A percentile compares a stretch with the other conserved stretches of the same genome.
Evolutionary conservation across 352 stramenopile species (phyloP).

Genomic region (Pythium grandisporangium): DNA sequence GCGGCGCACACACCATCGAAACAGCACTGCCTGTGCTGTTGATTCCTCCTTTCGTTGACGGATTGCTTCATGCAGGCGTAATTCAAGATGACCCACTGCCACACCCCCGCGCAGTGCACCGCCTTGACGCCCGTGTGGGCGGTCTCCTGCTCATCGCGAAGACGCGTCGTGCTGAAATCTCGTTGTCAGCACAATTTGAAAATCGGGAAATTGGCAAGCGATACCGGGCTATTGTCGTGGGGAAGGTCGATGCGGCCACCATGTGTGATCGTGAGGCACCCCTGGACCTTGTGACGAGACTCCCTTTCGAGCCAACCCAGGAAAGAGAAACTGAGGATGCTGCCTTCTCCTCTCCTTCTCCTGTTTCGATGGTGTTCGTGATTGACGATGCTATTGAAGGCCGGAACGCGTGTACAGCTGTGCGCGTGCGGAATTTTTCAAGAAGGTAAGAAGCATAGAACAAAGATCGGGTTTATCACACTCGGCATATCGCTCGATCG

Average conservation of each 20-base stretch:
- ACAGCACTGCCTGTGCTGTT: conserved; percentile 30
- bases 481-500: background rate
- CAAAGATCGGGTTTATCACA: too few relatives aligned
- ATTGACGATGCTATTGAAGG: conserved; percentile 5
- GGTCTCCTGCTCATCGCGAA: conserved; percentile 56
- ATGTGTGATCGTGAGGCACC: too few relatives aligned
- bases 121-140: conserved; percentile 49
- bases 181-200: conserved; percentile 35
- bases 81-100: conserved; percentile 7
- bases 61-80: too few relatives aligned
- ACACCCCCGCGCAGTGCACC: conserved; percentile 37
- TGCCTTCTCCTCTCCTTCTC: too few relatives aligned
- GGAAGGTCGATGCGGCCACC: conserved; percentile 8
- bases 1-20: conserved; percentile 35
- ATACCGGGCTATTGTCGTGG: conserved; percentile 46
- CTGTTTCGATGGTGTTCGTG: conserved; percentile 1
- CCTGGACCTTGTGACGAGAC: background rate
- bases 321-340: too few relatives aligned
- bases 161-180: conserved; percentile 29
- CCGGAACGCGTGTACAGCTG: conserved; percentile 5
- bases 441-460: conserved; percentile 1
- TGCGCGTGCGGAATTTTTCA: conserved; percentile 4
- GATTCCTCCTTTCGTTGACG: too few relatives aligned
- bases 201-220: conserved; percentile 30
- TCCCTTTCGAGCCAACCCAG: background rate